Evolutionary conservation across 352 stramenopile genomes (phyloP).

Genomic region (Plasmopara halstedii): DNA sequence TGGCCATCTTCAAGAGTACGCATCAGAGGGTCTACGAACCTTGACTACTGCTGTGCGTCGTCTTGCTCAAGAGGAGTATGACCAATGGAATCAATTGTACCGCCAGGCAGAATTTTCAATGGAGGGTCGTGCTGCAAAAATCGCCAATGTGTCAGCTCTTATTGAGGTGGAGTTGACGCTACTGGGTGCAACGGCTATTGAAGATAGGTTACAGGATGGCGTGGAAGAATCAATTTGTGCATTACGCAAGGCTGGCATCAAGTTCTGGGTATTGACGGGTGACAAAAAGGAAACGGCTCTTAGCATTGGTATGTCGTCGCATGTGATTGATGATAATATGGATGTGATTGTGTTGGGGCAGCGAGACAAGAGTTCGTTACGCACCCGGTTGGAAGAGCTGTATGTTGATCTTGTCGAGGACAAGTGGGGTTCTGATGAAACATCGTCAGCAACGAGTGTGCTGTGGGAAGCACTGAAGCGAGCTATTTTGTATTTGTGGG

Average conservation of each 20-base stretch:
- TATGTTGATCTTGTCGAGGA: conserved; percentile 85
- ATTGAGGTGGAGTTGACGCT: conserved; percentile 85
- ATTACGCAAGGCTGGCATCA: conserved; percentile 91
- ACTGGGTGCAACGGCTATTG: conserved; percentile 88
- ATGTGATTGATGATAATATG: conserved; percentile 88
- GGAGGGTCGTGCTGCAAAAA: conserved; percentile 59
- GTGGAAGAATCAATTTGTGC: conserved; percentile 90
- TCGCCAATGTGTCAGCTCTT: conserved; percentile 63
- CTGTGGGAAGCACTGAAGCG: conserved; percentile 73
- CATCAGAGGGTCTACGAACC: conserved; percentile 66
- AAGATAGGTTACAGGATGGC: conserved; percentile 89
- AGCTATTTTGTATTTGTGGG: conserved; percentile 55
- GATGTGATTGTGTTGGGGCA: conserved; percentile 83
- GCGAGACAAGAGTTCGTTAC: conserved; percentile 68
- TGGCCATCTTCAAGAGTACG: conserved; percentile 78
- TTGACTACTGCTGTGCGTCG: conserved; percentile 64
- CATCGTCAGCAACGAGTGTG: conserved; percentile 67
- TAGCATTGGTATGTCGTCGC: conserved; percentile 84
- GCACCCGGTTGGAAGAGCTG: conserved; percentile 70
- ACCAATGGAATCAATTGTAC: conserved; percentile 64
- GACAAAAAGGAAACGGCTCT: conserved; percentile 86
- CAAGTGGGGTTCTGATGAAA: conserved; percentile 80
- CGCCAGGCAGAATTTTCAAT: conserved; percentile 72
- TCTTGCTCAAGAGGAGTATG: conserved; percentile 65
- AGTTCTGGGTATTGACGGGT: conserved; percentile 94